Percentiles rank a stretch among this genome's conserved stretches.
phyloP scores from a whole-genome alignment of 2,329 filamentous ascomycete species.

The Coniochaeta sp. region DNA sequence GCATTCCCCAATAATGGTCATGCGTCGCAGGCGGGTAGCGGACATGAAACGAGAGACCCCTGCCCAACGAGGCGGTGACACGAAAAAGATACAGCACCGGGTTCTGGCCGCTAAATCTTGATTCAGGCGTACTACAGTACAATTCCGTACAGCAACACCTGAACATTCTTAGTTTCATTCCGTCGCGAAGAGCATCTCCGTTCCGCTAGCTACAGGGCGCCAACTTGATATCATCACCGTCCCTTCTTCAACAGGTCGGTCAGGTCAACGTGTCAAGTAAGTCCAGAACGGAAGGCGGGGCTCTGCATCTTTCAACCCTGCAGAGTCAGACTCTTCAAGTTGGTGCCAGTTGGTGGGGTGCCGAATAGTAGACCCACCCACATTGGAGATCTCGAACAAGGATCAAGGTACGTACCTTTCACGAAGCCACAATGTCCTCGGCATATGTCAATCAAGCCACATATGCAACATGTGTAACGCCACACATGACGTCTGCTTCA shows the following conservation, averaged over 20 bases:
- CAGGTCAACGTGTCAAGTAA: background rate
- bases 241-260: background rate
- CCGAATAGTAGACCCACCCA: background rate
- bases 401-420: background rate
- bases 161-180: background rate
- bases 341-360: too few relatives aligned
- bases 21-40: background rate
- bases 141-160: background rate
- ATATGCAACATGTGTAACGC: background rate
- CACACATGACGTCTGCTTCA: conserved; percentile 3
- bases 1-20: background rate
- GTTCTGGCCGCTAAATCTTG: background rate
- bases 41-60: background rate
- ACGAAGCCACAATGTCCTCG: background rate
- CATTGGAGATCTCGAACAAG: background rate
- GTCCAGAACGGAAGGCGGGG: background rate
- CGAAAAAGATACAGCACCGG: background rate
- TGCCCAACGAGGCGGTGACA: conserved; percentile 5
- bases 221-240: background rate
- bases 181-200: background rate
- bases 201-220: background rate
- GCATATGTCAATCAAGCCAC: conserved; percentile 1
- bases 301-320: background rate
- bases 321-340: too few relatives aligned
- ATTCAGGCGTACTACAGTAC: background rate